phyloP scores from a whole-genome alignment of 1,139 yeast genomes.

The Chernovozyma aurita region DNA sequence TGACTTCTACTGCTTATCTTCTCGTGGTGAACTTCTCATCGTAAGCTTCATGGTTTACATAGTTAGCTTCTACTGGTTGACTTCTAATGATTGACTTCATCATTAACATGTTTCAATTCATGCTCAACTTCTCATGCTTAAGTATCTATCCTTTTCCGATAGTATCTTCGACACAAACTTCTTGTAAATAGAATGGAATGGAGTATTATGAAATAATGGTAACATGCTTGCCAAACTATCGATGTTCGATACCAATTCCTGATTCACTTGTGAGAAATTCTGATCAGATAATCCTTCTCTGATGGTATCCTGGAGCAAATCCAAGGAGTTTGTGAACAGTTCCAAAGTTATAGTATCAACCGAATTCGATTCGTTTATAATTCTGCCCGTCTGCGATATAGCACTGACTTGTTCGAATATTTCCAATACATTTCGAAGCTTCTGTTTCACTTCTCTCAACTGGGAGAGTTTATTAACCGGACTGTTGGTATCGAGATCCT shows the following conservation, averaged over 20 bases:
- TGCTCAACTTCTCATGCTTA: constrained; percentile 13
- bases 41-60: too few species aligned
- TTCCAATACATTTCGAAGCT: constrained; percentile 1
- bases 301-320: constrained; percentile 38
- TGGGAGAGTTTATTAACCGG: constrained; percentile 4
- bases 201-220: constrained; percentile 48
- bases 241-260: constrained; percentile 30
- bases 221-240: constrained; percentile 42
- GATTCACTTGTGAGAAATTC: constrained; percentile 16
- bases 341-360: constrained; percentile 9
- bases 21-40: too few species aligned
- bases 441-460: constrained; percentile 2
- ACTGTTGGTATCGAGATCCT: background rate
- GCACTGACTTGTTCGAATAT: constrained; percentile 4
- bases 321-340: constrained; percentile 35
- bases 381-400: background rate
- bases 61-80: too few species aligned
- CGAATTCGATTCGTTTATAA: background rate
- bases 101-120: too few species aligned
- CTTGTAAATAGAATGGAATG: constrained; percentile 44
- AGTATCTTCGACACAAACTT: constrained; percentile 36
- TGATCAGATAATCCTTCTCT: constrained; percentile 25
- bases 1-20: too few species aligned
- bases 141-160: constrained; percentile 28
- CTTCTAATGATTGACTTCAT: too few species aligned